Evolutionary conservation across 2,329 filamentous ascomycete genomes (phyloP).

Genomic region (Dothistroma pini): DNA sequence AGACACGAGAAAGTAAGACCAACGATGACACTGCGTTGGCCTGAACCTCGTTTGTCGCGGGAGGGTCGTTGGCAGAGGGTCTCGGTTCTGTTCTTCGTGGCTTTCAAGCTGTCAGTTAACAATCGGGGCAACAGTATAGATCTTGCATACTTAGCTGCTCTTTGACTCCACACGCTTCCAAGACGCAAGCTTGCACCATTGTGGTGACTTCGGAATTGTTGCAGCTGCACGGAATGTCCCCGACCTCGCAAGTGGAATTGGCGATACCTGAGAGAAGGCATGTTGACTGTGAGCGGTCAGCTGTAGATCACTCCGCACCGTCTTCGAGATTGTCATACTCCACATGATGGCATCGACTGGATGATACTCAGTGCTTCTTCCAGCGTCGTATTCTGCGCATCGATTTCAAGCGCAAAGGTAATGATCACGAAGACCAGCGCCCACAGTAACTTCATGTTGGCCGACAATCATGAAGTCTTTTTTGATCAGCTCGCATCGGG

Average conservation of each 20-base stretch:
- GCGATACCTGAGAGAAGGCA: conserved; percentile 8
- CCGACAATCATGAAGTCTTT: background rate
- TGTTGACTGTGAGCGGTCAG: conserved; percentile 3
- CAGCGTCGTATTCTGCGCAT: background rate
- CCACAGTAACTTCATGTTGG: conserved; percentile 16
- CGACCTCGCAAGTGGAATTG: conserved; percentile 9
- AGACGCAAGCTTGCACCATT: conserved; percentile 7
- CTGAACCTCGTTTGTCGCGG: conserved; percentile 3
- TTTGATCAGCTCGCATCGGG: background rate
- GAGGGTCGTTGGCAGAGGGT: conserved; percentile 15
- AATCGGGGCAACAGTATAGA: background rate
- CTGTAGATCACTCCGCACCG: background rate
- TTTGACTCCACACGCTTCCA: conserved; percentile 9
- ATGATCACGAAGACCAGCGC: background rate
- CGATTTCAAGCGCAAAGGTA: background rate
- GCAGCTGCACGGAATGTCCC: conserved; percentile 12
- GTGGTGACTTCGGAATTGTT: conserved; percentile 4
- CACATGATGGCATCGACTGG: conserved; percentile 12
- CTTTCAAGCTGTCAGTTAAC: conserved; percentile 1
- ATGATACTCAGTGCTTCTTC: background rate
- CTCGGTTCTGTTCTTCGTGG: conserved; percentile 15
- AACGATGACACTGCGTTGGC: conserved; percentile 1
- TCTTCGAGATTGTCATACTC: conserved; percentile 3
- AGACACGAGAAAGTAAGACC: conserved; percentile 12
- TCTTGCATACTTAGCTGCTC: conserved; percentile 9